Conservation (phyloP, 2,329 filamentous ascomycete species). For the Stenocarpella maydis region DNA sequence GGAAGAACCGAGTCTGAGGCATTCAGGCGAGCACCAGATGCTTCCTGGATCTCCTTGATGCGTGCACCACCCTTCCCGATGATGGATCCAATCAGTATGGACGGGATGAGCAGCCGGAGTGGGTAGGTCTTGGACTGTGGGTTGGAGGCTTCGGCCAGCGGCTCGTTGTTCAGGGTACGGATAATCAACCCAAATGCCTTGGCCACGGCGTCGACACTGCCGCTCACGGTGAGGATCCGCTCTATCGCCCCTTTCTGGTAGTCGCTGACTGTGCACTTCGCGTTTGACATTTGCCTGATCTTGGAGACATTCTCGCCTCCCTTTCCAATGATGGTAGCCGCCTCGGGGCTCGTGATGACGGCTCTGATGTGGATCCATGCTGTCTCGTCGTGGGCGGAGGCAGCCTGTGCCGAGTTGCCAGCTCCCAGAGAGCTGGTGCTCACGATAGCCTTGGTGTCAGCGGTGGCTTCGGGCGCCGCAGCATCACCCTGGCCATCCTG, state of each 20-base stretch:
- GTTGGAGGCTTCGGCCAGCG: conserved; percentile 85
- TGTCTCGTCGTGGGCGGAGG: conserved; percentile 82
- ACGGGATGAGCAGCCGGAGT: conserved; percentile 91
- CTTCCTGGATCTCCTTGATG: conserved; percentile 98
- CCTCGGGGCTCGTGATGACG: conserved; percentile 96
- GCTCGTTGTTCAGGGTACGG: conserved; percentile 96
- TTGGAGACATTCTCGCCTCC: conserved; percentile 98
- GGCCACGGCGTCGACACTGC: conserved; percentile 93
- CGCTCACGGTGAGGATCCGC: conserved; percentile 96
- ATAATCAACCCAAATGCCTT: conserved; percentile 99
- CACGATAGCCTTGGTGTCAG: conserved; percentile 60
- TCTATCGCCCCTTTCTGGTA: conserved; percentile 97
- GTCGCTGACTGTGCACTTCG: conserved; percentile 98
- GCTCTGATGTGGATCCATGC: conserved; percentile 97
- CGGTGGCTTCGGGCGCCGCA: conserved; percentile 68
- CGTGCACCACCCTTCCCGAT: conserved; percentile 96
- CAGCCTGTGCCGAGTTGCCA: conserved; percentile 51
- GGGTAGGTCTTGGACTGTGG: conserved; percentile 97
- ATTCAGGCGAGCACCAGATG: conserved; percentile 94
- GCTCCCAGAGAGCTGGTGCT: conserved; percentile 42
- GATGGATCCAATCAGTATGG: conserved; percentile 97
- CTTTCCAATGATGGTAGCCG: conserved; percentile 97
- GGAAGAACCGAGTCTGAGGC: conserved; percentile 95
- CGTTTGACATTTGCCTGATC: conserved; percentile 92
- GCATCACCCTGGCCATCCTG: conserved; percentile 74